phyloP scores from a whole-genome alignment of 2,329 filamentous ascomycete genomes.

The Xylaria sp. region DNA sequence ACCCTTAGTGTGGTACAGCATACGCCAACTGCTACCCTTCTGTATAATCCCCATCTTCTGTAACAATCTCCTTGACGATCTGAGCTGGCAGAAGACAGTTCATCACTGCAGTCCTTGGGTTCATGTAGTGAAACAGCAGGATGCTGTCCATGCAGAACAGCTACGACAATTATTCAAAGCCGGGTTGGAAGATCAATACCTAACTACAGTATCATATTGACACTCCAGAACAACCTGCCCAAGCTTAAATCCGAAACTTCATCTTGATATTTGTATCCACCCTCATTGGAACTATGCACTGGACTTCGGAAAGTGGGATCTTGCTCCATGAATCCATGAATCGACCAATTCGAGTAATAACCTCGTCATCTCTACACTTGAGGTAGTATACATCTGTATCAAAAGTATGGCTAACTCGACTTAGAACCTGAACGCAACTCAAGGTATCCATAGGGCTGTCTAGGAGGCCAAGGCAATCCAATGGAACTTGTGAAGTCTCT shows the following conservation, averaged over 20 bases:
- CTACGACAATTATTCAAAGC: constrained; percentile 5
- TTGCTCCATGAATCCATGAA: not conserved
- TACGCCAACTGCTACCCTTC: not conserved
- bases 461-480: not conserved
- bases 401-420: too few species aligned
- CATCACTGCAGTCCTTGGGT: constrained; percentile 3
- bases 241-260: not conserved
- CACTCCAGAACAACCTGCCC: not conserved
- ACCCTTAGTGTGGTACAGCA: not conserved
- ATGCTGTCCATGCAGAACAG: constrained; percentile 3
- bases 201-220: not conserved
- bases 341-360: not conserved
- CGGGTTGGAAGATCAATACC: not conserved
- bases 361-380: not conserved
- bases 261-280: constrained; percentile 15
- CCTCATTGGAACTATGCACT: constrained; percentile 27
- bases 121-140: constrained; percentile 18
- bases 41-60: constrained; percentile 4
- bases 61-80: constrained; percentile 10
- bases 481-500: constrained; percentile 9
- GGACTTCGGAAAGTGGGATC: constrained; percentile 17
- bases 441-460: constrained; percentile 10
- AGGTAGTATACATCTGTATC: not conserved
- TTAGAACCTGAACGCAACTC: not conserved
- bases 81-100: constrained; percentile 1